Conservation (phyloP, 176 grass and related monocot genomes). For the Saccharum officinarum region DNA sequence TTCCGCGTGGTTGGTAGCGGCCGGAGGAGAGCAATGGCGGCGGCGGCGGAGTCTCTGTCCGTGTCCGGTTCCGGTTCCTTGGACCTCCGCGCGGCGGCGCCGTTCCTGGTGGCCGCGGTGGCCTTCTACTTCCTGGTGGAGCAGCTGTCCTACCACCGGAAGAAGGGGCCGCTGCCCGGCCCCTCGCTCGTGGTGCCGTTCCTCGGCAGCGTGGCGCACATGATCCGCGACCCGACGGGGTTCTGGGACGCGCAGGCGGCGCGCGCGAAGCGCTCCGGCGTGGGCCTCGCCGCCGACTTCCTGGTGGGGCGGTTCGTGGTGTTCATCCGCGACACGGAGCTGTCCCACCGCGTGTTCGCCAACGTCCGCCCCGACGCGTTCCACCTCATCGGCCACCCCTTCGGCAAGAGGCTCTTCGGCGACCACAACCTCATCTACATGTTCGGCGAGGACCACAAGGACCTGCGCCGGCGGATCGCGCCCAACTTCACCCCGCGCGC, state of each 20-base stretch:
- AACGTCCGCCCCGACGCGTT: constrained; percentile 90
- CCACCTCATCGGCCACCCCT: constrained; percentile 78
- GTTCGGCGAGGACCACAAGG: constrained; percentile 86
- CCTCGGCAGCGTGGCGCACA: constrained; percentile 52
- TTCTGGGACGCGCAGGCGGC: constrained; percentile 68
- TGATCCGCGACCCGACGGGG: constrained; percentile 55
- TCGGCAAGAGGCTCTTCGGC: constrained; percentile 87
- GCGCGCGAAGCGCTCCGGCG: constrained; percentile 48
- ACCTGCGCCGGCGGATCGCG: constrained; percentile 74
- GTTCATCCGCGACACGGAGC: constrained; percentile 74
- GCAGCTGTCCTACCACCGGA: constrained; percentile 74
- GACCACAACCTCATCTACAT: constrained; percentile 94
- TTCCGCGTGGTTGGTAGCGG: neutral
- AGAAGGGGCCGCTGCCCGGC: constrained; percentile 60
- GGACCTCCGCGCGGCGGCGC: constrained; percentile 38
- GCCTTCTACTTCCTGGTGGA: constrained; percentile 49
- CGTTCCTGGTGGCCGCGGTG: constrained; percentile 40
- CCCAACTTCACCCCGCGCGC: constrained; percentile 81
- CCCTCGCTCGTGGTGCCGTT: constrained; percentile 66
- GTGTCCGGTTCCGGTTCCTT: neutral
- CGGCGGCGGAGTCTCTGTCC: neutral
- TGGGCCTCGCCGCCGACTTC: constrained; percentile 64
- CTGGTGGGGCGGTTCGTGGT: constrained; percentile 69
- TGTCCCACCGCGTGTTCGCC: constrained; percentile 72
- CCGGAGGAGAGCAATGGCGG: neutral